phyloP scores from a whole-genome alignment of 257 asterid species.

The Forsythia viridissima region DNA sequence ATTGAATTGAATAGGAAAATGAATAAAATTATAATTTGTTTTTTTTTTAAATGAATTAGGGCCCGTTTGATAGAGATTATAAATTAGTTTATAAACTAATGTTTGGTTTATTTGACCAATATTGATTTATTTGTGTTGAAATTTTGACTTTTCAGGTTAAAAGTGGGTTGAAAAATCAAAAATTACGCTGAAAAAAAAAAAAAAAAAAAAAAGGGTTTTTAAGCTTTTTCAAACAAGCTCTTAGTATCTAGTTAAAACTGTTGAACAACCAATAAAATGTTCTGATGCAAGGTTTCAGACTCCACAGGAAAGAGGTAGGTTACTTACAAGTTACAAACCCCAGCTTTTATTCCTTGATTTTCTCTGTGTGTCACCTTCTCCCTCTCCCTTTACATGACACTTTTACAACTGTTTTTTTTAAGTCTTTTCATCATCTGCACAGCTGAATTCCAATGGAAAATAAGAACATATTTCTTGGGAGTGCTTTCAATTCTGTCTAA shows the following conservation, averaged over 20 bases:
- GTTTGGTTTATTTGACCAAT: no score
- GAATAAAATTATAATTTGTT: no score
- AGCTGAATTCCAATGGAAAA: conserved; percentile 12
- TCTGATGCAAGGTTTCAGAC: conserved; percentile 23
- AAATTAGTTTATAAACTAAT: no score
- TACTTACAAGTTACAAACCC: conserved; percentile 42
- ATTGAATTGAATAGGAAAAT: background rate
- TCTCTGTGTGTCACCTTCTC: conserved; percentile 24
- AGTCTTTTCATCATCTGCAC: background rate
- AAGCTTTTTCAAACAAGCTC: no score
- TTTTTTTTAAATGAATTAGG: background rate
- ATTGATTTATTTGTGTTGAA: no score
- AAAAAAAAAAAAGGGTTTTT: no score
- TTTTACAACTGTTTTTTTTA: background rate
- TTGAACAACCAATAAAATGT: background rate
- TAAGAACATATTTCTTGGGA: conserved; percentile 20
- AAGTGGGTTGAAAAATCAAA: no score
- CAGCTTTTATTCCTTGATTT: conserved; percentile 28
- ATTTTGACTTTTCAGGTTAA: no score
- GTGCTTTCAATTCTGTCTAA: background rate
- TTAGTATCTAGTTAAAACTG: background rate
- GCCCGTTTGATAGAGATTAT: no score
- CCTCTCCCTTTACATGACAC: conserved; percentile 16
- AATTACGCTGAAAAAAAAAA: no score
- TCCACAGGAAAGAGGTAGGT: conserved; percentile 37